Conservation (phyloP, 1,284 basidiomycete species). For the Ceratobasidium sp. region DNA sequence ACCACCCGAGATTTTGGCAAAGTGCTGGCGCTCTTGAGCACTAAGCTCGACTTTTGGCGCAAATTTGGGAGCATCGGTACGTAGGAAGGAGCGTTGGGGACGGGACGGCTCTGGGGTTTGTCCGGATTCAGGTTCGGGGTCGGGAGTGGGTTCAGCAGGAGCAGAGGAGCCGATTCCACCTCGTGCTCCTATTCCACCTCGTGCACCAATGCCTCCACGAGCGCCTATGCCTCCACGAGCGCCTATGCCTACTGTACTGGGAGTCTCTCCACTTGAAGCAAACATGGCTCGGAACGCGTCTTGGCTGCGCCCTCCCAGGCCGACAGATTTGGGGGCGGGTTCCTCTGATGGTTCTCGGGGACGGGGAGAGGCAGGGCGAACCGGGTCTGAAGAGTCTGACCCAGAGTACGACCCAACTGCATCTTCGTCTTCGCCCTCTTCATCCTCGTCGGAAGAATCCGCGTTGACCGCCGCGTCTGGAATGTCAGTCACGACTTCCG, state of each 20-base stretch:
- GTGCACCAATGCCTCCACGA: constrained; percentile 20
- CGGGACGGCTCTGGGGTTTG: constrained; percentile 49
- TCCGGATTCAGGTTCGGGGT: constrained; percentile 50
- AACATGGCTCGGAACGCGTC: constrained; percentile 48
- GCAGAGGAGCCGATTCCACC: constrained; percentile 52
- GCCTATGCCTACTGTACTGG: constrained; percentile 13
- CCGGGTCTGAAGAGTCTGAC: constrained; percentile 42
- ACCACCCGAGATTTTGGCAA: constrained; percentile 76
- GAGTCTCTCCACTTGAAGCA: constrained; percentile 45
- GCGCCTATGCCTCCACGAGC: constrained; percentile 35
- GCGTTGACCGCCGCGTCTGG: constrained; percentile 7
- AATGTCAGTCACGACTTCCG: constrained; percentile 49
- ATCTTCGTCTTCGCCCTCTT: constrained; percentile 53
- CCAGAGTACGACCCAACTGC: background rate
- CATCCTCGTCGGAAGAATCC: constrained; percentile 49
- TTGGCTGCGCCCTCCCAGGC: constrained; percentile 49
- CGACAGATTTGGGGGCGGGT: constrained; percentile 44
- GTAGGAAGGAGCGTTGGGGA: constrained; percentile 66
- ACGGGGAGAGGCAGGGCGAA: constrained; percentile 61
- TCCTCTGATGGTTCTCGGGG: constrained; percentile 52
- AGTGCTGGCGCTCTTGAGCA: constrained; percentile 76
- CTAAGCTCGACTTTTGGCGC: constrained; percentile 66
- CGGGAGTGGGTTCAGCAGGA: constrained; percentile 52
- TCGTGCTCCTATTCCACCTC: constrained; percentile 43
- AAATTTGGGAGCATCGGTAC: constrained; percentile 58